Conservation (phyloP, 2,329 filamentous ascomycete species). For the Phyllosticta citrichinensis region DNA sequence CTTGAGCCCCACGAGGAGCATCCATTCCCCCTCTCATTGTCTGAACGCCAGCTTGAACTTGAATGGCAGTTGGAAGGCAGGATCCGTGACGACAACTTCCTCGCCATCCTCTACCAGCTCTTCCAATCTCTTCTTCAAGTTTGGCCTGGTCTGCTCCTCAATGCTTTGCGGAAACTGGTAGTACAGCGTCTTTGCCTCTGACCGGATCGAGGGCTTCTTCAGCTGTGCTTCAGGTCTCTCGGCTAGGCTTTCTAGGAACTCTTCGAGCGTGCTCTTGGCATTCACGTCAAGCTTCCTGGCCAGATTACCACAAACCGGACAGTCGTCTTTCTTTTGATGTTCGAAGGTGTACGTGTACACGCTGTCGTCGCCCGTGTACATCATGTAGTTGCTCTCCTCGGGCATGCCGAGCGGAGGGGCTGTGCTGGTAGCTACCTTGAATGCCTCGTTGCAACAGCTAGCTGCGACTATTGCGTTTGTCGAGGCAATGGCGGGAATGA, state of each 20-base stretch:
- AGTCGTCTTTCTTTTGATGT: conserved; percentile 88
- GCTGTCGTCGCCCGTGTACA: conserved; percentile 93
- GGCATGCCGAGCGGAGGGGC: conserved; percentile 71
- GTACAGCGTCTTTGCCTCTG: conserved; percentile 76
- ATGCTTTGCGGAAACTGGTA: conserved; percentile 75
- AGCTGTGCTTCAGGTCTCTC: conserved; percentile 81
- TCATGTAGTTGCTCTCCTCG: conserved; percentile 77
- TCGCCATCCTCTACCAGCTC: conserved; percentile 74
- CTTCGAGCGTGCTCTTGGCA: conserved; percentile 61
- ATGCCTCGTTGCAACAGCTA: conserved; percentile 89
- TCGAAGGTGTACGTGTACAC: conserved; percentile 98
- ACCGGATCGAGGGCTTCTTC: conserved; percentile 82
- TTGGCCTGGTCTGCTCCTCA: conserved; percentile 74
- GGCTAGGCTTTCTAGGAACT: conserved; percentile 76
- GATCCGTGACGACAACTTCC: conserved; percentile 85
- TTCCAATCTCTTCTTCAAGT: conserved; percentile 65
- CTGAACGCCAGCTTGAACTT: conserved; percentile 47
- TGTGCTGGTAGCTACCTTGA: conserved; percentile 79
- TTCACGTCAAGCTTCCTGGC: conserved; percentile 67
- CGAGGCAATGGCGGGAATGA: conserved; percentile 95
- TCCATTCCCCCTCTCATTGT: not conserved
- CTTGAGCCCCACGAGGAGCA: not conserved
- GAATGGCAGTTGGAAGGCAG: conserved; percentile 70
- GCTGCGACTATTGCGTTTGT: conserved; percentile 96
- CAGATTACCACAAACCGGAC: conserved; percentile 81